Percentiles rank a stretch among this genome's conserved stretches.
Conservation (phyloP, 2,329 filamentous ascomycete species). For the Cladosporium halotolerans region DNA sequence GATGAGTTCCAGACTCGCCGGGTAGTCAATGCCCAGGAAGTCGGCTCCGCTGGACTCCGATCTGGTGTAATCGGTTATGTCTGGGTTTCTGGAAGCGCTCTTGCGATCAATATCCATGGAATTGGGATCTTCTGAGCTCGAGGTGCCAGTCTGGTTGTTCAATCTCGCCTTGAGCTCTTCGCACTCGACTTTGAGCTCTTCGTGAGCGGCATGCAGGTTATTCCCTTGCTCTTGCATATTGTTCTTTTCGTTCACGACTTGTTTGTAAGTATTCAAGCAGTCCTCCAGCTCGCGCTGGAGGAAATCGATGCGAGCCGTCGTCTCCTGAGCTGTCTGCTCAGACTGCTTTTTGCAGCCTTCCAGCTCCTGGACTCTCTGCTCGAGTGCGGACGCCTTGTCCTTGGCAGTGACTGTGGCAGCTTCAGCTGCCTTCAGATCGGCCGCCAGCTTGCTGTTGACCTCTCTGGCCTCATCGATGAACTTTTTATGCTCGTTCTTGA, state of each 20-base stretch:
- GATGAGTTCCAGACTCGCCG: neutral
- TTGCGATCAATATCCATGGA: neutral
- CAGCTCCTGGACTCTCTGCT: neutral
- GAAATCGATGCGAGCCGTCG: neutral
- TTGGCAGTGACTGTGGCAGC: neutral
- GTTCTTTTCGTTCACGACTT: neutral
- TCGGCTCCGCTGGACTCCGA: neutral
- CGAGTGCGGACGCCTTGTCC: neutral
- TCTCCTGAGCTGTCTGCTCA: neutral
- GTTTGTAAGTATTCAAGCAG: neutral
- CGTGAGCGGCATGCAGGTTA: neutral
- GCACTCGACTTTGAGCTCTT: neutral
- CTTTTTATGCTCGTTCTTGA: neutral
- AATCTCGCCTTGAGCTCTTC: no score
- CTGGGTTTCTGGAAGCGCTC: neutral
- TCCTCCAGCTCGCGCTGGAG: neutral
- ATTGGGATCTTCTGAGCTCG: neutral
- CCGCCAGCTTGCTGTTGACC: neutral
- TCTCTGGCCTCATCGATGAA: neutral
- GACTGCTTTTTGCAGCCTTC: neutral
- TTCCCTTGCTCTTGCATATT: neutral
- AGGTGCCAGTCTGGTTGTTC: neutral
- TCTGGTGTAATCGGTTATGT: neutral
- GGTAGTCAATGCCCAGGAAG: neutral
- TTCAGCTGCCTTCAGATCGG: neutral